Evolutionary conservation across 345 rosid genomes (phyloP).

Genomic region (Cardamine chenopodiifolia): DNA sequence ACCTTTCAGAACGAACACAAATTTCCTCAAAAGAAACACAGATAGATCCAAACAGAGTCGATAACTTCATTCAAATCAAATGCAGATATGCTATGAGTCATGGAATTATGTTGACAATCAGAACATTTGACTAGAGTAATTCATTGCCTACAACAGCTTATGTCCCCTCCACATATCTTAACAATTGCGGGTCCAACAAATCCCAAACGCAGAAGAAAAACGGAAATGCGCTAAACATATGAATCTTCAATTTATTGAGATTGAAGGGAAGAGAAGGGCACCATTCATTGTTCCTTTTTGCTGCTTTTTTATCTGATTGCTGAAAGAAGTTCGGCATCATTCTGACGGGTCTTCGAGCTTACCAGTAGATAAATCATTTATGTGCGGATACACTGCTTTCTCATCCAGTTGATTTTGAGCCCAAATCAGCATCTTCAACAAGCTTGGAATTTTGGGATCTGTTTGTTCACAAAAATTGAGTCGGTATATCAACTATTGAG

Average conservation of each 20-base stretch:
- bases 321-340: slow-evolving; percentile 39
- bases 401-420: slow-evolving; percentile 89
- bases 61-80: slow-evolving; percentile 31
- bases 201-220: slow-evolving; percentile 22
- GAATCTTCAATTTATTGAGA: slow-evolving; percentile 29
- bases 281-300: slow-evolving; percentile 25
- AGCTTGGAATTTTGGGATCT: slow-evolving; percentile 96
- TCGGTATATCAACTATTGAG: background rate
- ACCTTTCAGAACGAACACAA: too few species aligned
- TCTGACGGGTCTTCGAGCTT: slow-evolving; percentile 70
- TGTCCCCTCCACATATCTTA: slow-evolving; percentile 34
- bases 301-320: background rate
- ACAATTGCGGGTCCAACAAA: slow-evolving; percentile 18
- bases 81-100: slow-evolving; percentile 21
- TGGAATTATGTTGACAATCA: slow-evolving; percentile 11
- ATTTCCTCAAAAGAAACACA: slow-evolving; percentile 1
- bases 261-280: slow-evolving; percentile 19
- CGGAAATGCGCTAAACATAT: slow-evolving; percentile 28
- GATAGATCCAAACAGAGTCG: slow-evolving; percentile 11
- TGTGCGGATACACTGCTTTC: slow-evolving; percentile 90
- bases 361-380: slow-evolving; percentile 73
- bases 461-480: slow-evolving; percentile 35
- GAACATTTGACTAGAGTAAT: slow-evolving; percentile 29
- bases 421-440: slow-evolving; percentile 94
- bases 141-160: slow-evolving; percentile 30